Evolutionary conservation across 495 filamentous ascomycete genomes (phyloP), one percentile per base, ranked within the genome.

Genomic region (Ascobolus immersus): DNA sequence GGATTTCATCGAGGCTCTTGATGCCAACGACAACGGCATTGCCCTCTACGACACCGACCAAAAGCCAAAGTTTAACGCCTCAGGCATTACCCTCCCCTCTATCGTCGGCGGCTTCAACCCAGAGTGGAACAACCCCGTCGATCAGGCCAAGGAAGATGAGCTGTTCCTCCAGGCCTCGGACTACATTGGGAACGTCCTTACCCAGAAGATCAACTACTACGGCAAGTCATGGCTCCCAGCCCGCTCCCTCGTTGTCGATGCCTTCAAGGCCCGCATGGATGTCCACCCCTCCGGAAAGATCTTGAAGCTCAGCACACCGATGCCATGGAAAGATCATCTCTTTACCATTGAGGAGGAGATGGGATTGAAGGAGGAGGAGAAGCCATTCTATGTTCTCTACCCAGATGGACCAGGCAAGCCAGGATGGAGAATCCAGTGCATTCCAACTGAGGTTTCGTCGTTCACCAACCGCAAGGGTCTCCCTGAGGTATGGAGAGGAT

Each of bases 1-100:
- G 30, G 73, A 76, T 46, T 91, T 94, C 54, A 68, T 96, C 53
- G 86, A 96, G 55, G 78, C 86, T 12, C 67, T 96, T 25, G 86
- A 96, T 55, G 86, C 81, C 36, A 82, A 94, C 52, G 86, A 96
- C 58, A 96, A 96, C 54, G 86, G 86, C 39, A 75, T 96, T 48
- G 64, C 64, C 12, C 67, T 54, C 26, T 92, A 91, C 53, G 62
- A 64, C 6, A 72, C 74, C 2, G 67, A 65, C 9, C 45, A 91
- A 26, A 52, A 76, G 51, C 81, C 78, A 56, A 62, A 68, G 35
- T 96, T 91, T 52, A 69, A 68, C 37, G 63, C 80, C 40, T 68
- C 72, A 28, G 77, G 73, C 4, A 78, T 91, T 55, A 74, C 66
- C 9, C 65, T 94, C 35, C 73, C 77, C 24, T 74, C 75, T 32